phyloP scores from a whole-genome alignment of 345 rosid species.

The Geranium rotundifolium region DNA sequence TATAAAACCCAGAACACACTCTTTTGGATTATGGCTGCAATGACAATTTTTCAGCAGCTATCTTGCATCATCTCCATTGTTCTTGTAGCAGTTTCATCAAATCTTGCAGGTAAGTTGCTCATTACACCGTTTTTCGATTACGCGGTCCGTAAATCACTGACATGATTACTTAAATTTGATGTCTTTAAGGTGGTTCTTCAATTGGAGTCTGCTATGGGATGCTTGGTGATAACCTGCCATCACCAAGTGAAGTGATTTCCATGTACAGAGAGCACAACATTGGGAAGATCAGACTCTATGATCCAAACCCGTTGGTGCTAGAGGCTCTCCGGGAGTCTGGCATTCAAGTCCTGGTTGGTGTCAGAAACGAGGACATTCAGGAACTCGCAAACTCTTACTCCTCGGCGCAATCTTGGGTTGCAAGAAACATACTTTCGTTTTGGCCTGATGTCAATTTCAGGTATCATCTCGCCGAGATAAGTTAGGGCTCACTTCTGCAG shows the following conservation, averaged over 20 bases:
- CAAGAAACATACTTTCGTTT: slow-evolving; percentile 3
- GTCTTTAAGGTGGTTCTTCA: too few species aligned
- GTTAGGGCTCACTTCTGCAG: too few species aligned
- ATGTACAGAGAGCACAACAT: background rate
- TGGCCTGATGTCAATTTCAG: slow-evolving; percentile 2
- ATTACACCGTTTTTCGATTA: too few species aligned
- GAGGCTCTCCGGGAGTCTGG: slow-evolving; percentile 1
- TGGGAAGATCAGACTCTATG: slow-evolving; percentile 1
- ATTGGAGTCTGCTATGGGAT: slow-evolving; percentile 7
- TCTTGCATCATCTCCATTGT: too few species aligned
- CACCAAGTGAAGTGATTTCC: background rate
- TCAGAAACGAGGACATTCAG: slow-evolving; percentile 3
- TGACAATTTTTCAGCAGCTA: too few species aligned
- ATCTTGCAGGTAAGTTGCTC: too few species aligned
- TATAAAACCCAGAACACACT: too few species aligned
- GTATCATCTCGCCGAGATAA: too few species aligned
- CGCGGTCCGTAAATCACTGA: too few species aligned
- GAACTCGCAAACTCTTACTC: background rate
- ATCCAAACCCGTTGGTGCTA: slow-evolving; percentile 1
- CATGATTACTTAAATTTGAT: too few species aligned
- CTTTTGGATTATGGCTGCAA: too few species aligned
- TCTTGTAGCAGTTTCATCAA: too few species aligned
- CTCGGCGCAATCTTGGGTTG: slow-evolving; percentile 3
- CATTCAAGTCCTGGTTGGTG: slow-evolving; percentile 8
- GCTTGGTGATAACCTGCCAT: slow-evolving; percentile 3